Base-by-base conservation (phyloP, 495 filamentous ascomycete species). In the Penicillium bialowiezense region DNA sequence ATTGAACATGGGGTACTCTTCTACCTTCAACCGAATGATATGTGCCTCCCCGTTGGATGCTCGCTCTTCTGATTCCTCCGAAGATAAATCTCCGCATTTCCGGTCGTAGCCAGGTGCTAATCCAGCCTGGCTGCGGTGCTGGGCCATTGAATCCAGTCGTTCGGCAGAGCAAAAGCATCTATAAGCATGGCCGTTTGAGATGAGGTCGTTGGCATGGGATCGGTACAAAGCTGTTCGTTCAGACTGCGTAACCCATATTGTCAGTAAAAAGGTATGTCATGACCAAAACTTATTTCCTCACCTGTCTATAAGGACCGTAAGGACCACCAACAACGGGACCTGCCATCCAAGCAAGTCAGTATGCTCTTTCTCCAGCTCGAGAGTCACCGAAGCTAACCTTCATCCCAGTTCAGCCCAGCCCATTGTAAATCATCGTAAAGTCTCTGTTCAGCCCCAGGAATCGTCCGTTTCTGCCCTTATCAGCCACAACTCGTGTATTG, bases 331-430 rank as follows among this genome's bases (percentile, higher is more conserved):
- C 75, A 55, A 85, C 75, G 17, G 93, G 92, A 29, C 92, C 88
- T 91, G 54, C 29, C 15, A 51, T 21, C 37, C 41, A 26, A 28
- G 9, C 19, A 51, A 42, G 24, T 52, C 21, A 44, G 47, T 40
- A 32, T 32, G 23, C 28, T 21, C 37, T 20, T 31, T 15, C 32
- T 18, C 9, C 3, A 39, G 49, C 6, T 7, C 14, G 19, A 12
- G 29, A 24, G 35, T 32, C 29, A 39, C 5, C 15, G 39, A 32
- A 23, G 7, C 55, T 32, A 48, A 73, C 90, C 93, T 82, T 98
- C 95, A 70, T 97, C 91, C 91, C 92, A 97, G 41, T 86, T 74
- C 23, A 97, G 70, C 1, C 93, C 91, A 18, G 89, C 87, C 93
- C 93, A 97, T 68, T 78, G 71, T 38, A 98, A 63, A 67, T 96